These are phyloP conservation scores for Cytospora schulzeri DNA, from an alignment of 2,329 filamentous ascomycete species.

Conservation along the genomic window DNA sequence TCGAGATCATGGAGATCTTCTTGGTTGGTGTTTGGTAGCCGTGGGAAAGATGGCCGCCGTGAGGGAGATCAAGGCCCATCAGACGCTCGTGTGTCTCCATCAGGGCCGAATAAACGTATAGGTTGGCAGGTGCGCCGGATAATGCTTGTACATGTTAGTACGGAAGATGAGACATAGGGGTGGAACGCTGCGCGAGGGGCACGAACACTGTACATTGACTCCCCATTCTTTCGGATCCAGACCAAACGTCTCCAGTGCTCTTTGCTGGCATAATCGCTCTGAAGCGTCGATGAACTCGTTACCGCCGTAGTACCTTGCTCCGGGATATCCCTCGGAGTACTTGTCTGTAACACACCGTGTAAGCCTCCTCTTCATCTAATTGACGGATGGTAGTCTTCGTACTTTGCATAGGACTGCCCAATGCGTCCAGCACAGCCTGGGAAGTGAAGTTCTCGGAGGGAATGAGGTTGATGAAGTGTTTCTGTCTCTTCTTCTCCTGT, in stretches of 20 bases:
- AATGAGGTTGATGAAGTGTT: conserved; percentile 97
- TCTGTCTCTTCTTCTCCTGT: conserved; percentile 92
- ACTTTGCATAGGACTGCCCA: conserved; percentile 96
- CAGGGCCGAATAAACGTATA: conserved; percentile 93
- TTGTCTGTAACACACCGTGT: conserved; percentile 65
- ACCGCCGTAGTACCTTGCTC: conserved; percentile 93
- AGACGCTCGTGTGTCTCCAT: conserved; percentile 91
- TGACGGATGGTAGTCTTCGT: conserved; percentile 29
- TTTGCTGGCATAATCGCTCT: conserved; percentile 85
- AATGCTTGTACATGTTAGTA: conserved; percentile 58
- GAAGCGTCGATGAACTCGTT: conserved; percentile 95
- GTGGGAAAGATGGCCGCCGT: conserved; percentile 94
- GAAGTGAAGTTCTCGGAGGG: conserved; percentile 96
- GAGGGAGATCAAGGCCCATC: conserved; percentile 95
- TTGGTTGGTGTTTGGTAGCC: conserved; percentile 94
- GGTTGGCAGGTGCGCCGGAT: conserved; percentile 73
- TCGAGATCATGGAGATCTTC: conserved; percentile 97
- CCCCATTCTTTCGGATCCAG: conserved; percentile 88
- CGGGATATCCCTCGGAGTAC: conserved; percentile 97
- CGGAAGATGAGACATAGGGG: conserved; percentile 15
- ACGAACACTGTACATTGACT: conserved; percentile 87
- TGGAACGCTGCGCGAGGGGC: conserved; percentile 1
- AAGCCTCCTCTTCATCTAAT: conserved; percentile 32
- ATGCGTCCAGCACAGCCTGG: conserved; percentile 85
- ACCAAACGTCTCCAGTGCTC: conserved; percentile 85